Evolutionary conservation across 2,329 filamentous ascomycete genomes (phyloP).

Genomic region (Fusarium avenaceum): DNA sequence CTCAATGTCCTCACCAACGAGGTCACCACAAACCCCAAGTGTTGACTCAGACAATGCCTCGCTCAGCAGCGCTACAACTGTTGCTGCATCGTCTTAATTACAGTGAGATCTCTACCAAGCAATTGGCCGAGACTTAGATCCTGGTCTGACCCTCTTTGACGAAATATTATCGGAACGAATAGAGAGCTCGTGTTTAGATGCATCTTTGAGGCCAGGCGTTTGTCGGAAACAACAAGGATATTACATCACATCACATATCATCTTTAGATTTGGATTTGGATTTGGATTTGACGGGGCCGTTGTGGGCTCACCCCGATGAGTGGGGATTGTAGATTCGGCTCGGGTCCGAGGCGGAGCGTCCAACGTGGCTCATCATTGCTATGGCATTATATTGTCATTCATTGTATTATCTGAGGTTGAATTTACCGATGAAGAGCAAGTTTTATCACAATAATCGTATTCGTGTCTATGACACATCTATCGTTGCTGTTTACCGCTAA

Average conservation of each 20-base stretch:
- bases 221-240: conserved; percentile 29
- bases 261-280: background rate
- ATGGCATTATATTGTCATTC: background rate
- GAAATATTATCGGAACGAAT: conserved; percentile 25
- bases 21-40: conserved; percentile 4
- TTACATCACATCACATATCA: conserved; percentile 3
- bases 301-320: conserved; percentile 17
- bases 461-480: background rate
- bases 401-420: background rate
- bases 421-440: background rate
- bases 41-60: conserved; percentile 45
- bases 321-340: conserved; percentile 23
- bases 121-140: conserved; percentile 24
- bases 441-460: background rate
- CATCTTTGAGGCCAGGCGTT: conserved; percentile 42
- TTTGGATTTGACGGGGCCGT: conserved; percentile 23
- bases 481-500: background rate
- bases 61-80: conserved; percentile 42
- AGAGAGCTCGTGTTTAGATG: conserved; percentile 10
- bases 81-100: conserved; percentile 38
- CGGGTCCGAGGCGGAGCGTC: conserved; percentile 32
- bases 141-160: conserved; percentile 10
- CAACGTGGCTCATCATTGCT: too few relatives aligned
- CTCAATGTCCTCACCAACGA: conserved; percentile 20
- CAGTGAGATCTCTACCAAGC: conserved; percentile 41